Percentiles rank a stretch among this genome's conserved stretches.
Conservation (phyloP, 176 grass and related monocot species). For the Cenchrus purpureus region DNA sequence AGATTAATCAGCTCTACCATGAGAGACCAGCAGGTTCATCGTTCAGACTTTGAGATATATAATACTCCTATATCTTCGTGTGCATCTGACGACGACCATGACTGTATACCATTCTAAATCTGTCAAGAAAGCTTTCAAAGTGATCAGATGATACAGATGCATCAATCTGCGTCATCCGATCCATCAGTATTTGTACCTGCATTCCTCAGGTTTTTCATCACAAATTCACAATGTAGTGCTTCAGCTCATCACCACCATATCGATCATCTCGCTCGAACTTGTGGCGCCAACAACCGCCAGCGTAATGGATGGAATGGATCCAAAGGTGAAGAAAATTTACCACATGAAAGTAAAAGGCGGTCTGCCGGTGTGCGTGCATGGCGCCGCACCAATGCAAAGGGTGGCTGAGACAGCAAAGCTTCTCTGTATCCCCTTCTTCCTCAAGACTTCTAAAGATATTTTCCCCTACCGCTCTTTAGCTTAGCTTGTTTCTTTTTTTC, state of each 20-base stretch:
- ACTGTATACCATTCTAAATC: too few relatives aligned
- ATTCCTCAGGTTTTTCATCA: background rate
- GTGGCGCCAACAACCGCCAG: background rate
- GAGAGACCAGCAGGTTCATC: too few relatives aligned
- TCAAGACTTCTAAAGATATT: slow-evolving; percentile 74
- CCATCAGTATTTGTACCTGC: background rate
- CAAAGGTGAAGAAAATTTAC: slow-evolving; percentile 49
- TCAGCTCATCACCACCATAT: background rate
- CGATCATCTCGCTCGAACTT: slow-evolving; percentile 25
- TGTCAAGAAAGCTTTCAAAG: background rate
- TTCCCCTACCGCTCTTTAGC: slow-evolving; percentile 28
- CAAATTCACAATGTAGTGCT: background rate
- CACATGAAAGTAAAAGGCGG: slow-evolving; percentile 48
- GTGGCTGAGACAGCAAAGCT: slow-evolving; percentile 66
- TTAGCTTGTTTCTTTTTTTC: background rate
- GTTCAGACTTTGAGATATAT: too few relatives aligned
- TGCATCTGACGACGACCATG: too few relatives aligned
- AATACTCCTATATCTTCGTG: too few relatives aligned
- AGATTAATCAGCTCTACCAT: too few relatives aligned
- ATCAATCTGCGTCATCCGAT: background rate
- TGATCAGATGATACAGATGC: background rate
- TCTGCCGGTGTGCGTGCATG: background rate
- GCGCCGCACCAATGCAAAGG: slow-evolving; percentile 48
- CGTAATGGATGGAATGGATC: background rate
- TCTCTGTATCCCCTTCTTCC: slow-evolving; percentile 67